Conservation (phyloP, 1,284 basidiomycete genomes). For the Omphalotus olearius region DNA sequence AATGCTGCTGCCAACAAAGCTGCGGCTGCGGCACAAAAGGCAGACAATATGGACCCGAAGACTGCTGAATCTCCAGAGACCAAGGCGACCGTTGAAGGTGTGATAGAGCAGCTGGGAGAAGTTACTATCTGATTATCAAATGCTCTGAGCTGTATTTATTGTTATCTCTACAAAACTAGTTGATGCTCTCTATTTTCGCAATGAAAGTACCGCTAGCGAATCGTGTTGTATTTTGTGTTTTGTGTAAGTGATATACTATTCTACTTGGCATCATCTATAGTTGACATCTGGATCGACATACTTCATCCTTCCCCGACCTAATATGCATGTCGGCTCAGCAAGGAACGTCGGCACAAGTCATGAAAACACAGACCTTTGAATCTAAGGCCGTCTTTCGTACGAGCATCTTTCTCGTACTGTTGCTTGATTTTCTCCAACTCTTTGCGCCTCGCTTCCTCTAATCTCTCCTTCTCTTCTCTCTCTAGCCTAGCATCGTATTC, state of each 20-base stretch:
- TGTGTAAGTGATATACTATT: background rate
- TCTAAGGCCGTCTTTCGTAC: constrained; percentile 43
- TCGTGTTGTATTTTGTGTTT: background rate
- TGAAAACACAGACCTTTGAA: constrained; percentile 52
- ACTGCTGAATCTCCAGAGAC: constrained; percentile 11
- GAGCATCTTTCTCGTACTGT: constrained; percentile 31
- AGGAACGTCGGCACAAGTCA: background rate
- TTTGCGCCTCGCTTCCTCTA: constrained; percentile 40
- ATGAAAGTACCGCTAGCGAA: background rate
- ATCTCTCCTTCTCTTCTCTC: constrained; percentile 62
- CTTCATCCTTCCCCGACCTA: constrained; percentile 65
- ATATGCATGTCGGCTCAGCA: constrained; percentile 9
- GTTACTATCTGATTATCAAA: constrained; percentile 23
- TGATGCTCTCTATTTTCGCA: background rate
- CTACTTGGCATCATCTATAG: background rate
- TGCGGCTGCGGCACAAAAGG: constrained; percentile 7
- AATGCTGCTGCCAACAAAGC: constrained; percentile 48
- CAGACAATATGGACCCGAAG: background rate
- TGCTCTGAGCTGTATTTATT: constrained; percentile 1
- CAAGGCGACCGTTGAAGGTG: constrained; percentile 24
- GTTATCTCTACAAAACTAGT: constrained; percentile 1
- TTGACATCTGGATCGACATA: constrained; percentile 55
- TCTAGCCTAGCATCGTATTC: constrained; percentile 72
- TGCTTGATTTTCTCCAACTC: constrained; percentile 49
- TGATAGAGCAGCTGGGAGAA: constrained; percentile 37